These are phyloP conservation scores for Warburgia ugandensis DNA, from an alignment of 164 flowering plant species.

Conservation along the genomic window DNA sequence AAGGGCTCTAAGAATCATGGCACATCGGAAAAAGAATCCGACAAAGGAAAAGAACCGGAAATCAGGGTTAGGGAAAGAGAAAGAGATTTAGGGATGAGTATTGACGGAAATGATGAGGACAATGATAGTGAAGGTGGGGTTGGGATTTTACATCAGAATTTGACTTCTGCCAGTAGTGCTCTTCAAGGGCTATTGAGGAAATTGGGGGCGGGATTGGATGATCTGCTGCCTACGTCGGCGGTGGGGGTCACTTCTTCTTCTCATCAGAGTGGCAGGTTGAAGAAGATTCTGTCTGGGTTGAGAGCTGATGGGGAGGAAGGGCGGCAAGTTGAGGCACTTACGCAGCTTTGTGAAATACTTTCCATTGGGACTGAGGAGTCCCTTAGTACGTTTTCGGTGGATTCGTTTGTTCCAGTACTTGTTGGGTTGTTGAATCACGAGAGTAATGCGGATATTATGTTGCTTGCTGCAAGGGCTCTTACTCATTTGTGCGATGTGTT, in stretches of 20 bases:
- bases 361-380: constrained; percentile 97
- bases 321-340: constrained; percentile 82
- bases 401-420: constrained; percentile 90
- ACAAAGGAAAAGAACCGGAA: constrained; percentile 88
- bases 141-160: constrained; percentile 72
- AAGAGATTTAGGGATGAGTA: constrained; percentile 47
- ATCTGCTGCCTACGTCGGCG: constrained; percentile 66
- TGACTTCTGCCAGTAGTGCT: constrained; percentile 86
- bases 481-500: constrained; percentile 92
- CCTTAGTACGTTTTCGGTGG: constrained; percentile 87
- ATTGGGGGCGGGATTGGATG: constrained; percentile 93
- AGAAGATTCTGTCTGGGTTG: constrained; percentile 84
- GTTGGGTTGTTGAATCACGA: constrained; percentile 91
- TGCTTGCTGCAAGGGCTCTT: constrained; percentile 92
- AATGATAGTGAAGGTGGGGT: constrained; percentile 64
- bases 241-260: constrained; percentile 61
- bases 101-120: constrained; percentile 52
- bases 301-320: constrained; percentile 98
- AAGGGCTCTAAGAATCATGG: too few relatives aligned
- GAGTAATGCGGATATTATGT: constrained; percentile 94
- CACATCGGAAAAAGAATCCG: too few relatives aligned
- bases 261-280: constrained; percentile 79
- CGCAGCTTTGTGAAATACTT: constrained; percentile 94
- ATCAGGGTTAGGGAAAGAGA: constrained; percentile 52
- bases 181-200: constrained; percentile 83